A percentile compares a stretch with the other conserved stretches of the same genome.
phyloP scores from a whole-genome alignment of 2,329 filamentous ascomycete species.

The Fusarium incarnatum region DNA sequence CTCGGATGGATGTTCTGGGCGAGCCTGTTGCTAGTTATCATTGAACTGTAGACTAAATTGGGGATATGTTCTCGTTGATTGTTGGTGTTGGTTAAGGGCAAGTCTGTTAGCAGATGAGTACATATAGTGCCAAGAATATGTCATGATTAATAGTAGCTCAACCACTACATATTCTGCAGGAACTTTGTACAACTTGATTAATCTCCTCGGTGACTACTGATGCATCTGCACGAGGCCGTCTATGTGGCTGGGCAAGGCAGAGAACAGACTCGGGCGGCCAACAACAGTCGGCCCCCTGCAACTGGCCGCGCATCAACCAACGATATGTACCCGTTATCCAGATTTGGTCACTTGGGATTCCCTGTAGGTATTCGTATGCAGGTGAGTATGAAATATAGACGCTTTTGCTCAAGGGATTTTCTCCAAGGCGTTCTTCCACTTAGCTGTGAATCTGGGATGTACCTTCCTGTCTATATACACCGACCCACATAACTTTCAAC shows the following conservation, averaged over 20 bases:
- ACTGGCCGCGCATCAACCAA: neutral
- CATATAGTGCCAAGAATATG: neutral
- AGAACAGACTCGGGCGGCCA: neutral
- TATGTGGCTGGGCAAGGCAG: neutral
- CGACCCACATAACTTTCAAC: neutral
- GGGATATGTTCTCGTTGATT: neutral
- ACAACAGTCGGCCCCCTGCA: slow-evolving; percentile 17
- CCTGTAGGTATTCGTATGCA: neutral
- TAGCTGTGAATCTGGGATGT: neutral
- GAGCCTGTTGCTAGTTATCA: slow-evolving; percentile 32
- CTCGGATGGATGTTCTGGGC: slow-evolving; percentile 31
- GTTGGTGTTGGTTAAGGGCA: neutral
- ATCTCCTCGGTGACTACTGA: neutral
- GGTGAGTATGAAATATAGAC: neutral
- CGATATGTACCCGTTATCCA: neutral
- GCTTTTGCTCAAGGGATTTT: neutral
- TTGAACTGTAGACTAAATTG: slow-evolving; percentile 1
- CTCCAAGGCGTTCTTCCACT: neutral
- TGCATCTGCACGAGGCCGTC: slow-evolving; percentile 13
- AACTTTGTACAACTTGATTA: neutral
- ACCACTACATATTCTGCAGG: neutral
- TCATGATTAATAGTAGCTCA: neutral
- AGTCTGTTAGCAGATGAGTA: neutral
- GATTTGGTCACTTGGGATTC: neutral
- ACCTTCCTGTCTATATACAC: neutral